Percentiles rank a stretch among this genome's conserved stretches.
Evolutionary conservation across 352 stramenopile species (phyloP).

Genomic region (Globisporangium carolinianum): DNA sequence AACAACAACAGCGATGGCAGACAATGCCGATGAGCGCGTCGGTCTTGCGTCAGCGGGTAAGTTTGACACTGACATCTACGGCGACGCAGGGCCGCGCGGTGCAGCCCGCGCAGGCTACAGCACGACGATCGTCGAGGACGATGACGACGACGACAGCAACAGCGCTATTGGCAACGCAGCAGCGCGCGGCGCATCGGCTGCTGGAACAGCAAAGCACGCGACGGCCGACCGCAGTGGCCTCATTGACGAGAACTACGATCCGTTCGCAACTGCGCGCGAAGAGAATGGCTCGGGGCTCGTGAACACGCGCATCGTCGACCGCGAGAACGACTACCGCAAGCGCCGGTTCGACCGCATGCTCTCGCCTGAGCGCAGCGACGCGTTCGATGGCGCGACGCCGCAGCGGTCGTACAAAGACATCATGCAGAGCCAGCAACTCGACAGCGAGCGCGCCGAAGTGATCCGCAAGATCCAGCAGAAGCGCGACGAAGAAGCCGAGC

Average conservation of each 20-base stretch:
- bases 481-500: constrained; percentile 49
- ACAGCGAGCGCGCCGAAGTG: constrained; percentile 82
- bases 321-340: constrained; percentile 90
- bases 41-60: constrained; percentile 50
- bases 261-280: constrained; percentile 76
- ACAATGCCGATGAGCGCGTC: constrained; percentile 18
- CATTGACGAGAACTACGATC: constrained; percentile 85
- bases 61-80: constrained; percentile 80
- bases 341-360: constrained; percentile 86
- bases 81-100: constrained; percentile 32
- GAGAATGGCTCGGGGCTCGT: constrained; percentile 87
- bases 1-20: background rate
- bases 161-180: background rate
- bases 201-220: background rate
- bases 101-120: constrained; percentile 23
- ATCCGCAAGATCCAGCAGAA: constrained; percentile 87
- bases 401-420: constrained; percentile 82
- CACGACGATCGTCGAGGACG: constrained; percentile 27
- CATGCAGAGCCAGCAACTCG: constrained; percentile 87
- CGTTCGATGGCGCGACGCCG: constrained; percentile 84
- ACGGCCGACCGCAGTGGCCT: constrained; percentile 32
- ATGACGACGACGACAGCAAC: constrained; percentile 20
- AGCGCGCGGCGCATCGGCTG: too few species aligned
- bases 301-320: constrained; percentile 92
- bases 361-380: constrained; percentile 86